phyloP scores from a whole-genome alignment of 1,139 yeast species.

The Yamadazyma conglobata region DNA sequence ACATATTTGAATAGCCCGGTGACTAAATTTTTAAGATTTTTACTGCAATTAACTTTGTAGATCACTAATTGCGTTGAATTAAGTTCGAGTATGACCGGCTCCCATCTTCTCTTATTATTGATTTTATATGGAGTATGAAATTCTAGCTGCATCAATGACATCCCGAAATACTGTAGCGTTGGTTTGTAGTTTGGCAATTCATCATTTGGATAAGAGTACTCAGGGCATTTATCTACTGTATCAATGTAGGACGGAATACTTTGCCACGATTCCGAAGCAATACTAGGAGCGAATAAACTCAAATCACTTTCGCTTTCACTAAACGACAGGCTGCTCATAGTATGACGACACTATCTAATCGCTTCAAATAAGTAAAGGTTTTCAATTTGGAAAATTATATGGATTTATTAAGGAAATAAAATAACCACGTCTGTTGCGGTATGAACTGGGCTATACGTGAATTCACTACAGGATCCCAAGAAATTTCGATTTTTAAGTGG shows the following conservation, averaged over 20 bases:
- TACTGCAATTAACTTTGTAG: constrained; percentile 29
- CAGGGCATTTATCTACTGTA: constrained; percentile 17
- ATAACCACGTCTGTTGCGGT: too few relatives aligned
- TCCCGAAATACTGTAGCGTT: constrained; percentile 32
- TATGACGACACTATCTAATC: too few relatives aligned
- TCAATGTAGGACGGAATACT: constrained; percentile 10
- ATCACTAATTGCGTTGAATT: constrained; percentile 56
- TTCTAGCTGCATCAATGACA: constrained; percentile 35
- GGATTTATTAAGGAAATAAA: too few relatives aligned
- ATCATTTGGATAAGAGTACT: constrained; percentile 20
- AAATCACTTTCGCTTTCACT: too few relatives aligned
- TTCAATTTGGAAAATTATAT: too few relatives aligned
- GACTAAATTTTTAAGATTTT: constrained; percentile 24
- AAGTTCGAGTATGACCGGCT: constrained; percentile 48
- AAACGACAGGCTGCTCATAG: too few relatives aligned
- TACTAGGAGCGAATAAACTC: too few relatives aligned
- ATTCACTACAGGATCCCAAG: too few relatives aligned
- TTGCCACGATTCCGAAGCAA: constrained; percentile 2
- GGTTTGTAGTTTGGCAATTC: constrained; percentile 31
- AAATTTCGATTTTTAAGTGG: too few relatives aligned
- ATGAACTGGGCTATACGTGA: too few relatives aligned
- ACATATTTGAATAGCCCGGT: constrained; percentile 23
- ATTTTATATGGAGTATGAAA: constrained; percentile 37
- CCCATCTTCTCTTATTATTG: constrained; percentile 37
- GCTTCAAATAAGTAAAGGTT: too few relatives aligned